Evolutionary conservation across 371 early-diverging fungal species (phyloP), one percentile per base, ranked within the genome.

Genomic region (Apophysomyces trapeziformis): DNA sequence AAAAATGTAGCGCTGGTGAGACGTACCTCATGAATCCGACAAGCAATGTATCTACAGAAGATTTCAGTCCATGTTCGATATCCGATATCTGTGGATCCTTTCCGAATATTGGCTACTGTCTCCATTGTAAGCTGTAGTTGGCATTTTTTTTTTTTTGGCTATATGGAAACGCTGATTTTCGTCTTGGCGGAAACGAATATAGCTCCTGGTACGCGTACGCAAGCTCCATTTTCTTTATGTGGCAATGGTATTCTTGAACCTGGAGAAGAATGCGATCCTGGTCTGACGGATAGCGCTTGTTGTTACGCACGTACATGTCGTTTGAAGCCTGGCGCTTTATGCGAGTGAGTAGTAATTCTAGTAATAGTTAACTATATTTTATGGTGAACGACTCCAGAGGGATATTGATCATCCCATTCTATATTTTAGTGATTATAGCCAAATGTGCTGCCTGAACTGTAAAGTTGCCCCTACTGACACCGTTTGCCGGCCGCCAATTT

Each of bases 241-340:
- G 98, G 98, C 37, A 97, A 98, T 78, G 97, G 98, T 6, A 89
- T 98, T 58, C 80, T 89, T 62, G 98, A 98, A 72, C 76, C 78
- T 0, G 91, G 91, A 56, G 98, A 98, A 76, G 92, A 98, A 63
- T 98, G 98, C 73, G 98, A 98, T 76, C 94, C 96, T 71, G 97
- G 96, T 11, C 81, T 85, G 6, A 73, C 83, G 14, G 91, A 86
- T 36, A 89, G 89, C 64, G 85, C 89, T 7, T 96, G 98, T 76
- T 97, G 98, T 71, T 85, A 90, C 71, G 85, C 86, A 14, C 69
- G 73, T 2, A 92, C 90, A 4, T 97, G 97, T 79, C 92, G 87
- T 73, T 75, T 95, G 57, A 93, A 91, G 71, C 36, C 79, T 4
- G 88, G 87, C 4, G 94, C 97, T 4, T 71, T 82, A 9, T 96